A percentile compares a stretch with the other conserved stretches of the same genome.
phyloP scores from a whole-genome alignment of 108 stramenopile species.

The Asterionellopsis glacialis region DNA sequence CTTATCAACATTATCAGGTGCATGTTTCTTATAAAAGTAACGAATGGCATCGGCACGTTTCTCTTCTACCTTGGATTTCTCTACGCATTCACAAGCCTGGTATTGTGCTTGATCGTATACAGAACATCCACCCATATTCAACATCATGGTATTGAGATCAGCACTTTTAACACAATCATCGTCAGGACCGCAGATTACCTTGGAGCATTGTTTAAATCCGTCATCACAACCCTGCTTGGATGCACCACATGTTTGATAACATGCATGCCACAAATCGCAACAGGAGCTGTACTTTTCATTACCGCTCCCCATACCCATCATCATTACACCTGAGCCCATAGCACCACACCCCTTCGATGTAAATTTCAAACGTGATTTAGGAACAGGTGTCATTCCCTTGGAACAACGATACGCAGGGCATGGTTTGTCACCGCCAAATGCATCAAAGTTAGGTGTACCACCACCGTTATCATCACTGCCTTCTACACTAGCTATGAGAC shows the following conservation, averaged over 20 bases:
- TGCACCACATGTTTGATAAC: conserved; percentile 44
- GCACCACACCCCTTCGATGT: conserved; percentile 33
- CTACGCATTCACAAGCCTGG: conserved; percentile 34
- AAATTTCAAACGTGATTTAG: conserved; percentile 28
- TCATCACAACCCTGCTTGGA: conserved; percentile 33
- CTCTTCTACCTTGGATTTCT: conserved; percentile 4
- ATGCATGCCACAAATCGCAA: conserved; percentile 40
- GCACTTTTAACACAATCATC: conserved; percentile 26
- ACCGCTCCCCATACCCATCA: conserved; percentile 12
- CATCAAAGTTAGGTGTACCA: too few relatives aligned
- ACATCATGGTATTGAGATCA: conserved; percentile 17
- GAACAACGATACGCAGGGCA: conserved; percentile 19
- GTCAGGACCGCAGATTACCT: conserved; percentile 31
- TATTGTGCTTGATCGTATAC: conserved; percentile 28
- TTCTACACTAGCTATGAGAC: too few relatives aligned
- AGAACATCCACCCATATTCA: conserved; percentile 26
- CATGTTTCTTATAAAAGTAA: conserved; percentile 45
- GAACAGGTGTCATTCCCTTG: conserved; percentile 18
- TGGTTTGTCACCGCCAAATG: conserved; percentile 2
- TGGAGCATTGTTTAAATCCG: conserved; percentile 39
- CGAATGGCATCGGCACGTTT: conserved; percentile 24
- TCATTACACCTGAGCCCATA: conserved; percentile 25
- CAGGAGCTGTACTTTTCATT: conserved; percentile 25
- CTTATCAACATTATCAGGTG: conserved; percentile 37
- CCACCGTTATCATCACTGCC: too few relatives aligned